Base-by-base conservation (phyloP, 2,329 filamentous ascomycete genomes). In the Talaromyces sp. region DNA sequence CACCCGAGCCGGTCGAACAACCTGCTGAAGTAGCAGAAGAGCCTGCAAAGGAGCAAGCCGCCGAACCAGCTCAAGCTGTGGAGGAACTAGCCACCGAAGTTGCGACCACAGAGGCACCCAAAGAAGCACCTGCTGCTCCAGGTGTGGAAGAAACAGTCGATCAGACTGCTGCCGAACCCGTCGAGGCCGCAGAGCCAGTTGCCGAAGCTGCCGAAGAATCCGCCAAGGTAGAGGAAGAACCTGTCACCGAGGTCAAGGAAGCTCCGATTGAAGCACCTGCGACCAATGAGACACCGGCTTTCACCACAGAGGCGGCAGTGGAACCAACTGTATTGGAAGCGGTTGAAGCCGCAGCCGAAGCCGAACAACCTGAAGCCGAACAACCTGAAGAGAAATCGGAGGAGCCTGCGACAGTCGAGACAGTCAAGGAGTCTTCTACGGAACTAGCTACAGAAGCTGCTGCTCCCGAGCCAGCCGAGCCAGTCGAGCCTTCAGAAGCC, bases 361-460 rank as follows among this genome's bases (percentile, higher is more conserved):
- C 6, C 8, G 36, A n/a, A 40, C 14, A 40, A 12, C 42, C 47
- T 10, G 40, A 59, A 23, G 28, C 6, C 8, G 36, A n/a, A 40
- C 14, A 40, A 12, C 42, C 47, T 10, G 40, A 59, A 23, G 28
- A 36, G 14, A n/a, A 28, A 27, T 8, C 36, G 7, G 57, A n/a
- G 64, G 62, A n/a, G 64, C 23, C 23, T 23, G 23, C 23, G 23
- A 2, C 23, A 23, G 23, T 23, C 1, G 23, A 23, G 23, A 4
- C 59, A 27, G 59, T 34, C 2, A 47, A 57, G 18, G 61, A 63
- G 30, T 28, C 61, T 4, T n/a, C 61, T 27, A 40, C 56, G 30
- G 47, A 30, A n/a, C 9, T 3, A 28, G 47, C 47, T 9, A 18
- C 28, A 8, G 40, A 44, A 44, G 40, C 40, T 23, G 40, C 40